Percentiles rank a stretch among this genome's conserved stretches.
Evolutionary conservation across 805 yeast genomes (phyloP).

Genomic region (Kodamaea jinghongensis): DNA sequence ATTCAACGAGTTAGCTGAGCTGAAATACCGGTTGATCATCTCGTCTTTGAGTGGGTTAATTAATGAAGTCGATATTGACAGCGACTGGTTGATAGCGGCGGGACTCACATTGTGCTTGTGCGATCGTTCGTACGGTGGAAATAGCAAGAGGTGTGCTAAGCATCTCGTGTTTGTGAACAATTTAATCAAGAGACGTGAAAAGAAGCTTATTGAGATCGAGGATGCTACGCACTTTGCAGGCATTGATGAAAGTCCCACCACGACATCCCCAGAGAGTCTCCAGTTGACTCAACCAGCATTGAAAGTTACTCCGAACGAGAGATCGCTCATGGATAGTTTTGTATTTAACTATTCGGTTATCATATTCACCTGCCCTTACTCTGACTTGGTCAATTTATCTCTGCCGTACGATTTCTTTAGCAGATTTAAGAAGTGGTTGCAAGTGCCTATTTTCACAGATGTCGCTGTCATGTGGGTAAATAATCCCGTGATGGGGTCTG

Average conservation of each 20-base stretch:
- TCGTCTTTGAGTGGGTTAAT: slow-evolving; percentile 15
- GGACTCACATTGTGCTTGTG: slow-evolving; percentile 39
- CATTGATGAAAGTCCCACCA: too few species aligned
- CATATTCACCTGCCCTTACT: slow-evolving; percentile 32
- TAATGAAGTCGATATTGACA: slow-evolving; percentile 25
- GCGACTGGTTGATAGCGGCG: slow-evolving; percentile 41
- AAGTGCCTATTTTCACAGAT: slow-evolving; percentile 31
- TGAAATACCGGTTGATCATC: slow-evolving; percentile 10
- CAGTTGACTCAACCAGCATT: not conserved
- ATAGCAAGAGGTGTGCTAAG: slow-evolving; percentile 25
- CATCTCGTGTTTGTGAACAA: slow-evolving; percentile 35
- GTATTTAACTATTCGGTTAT: slow-evolving; percentile 41
- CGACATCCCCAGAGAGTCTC: not conserved
- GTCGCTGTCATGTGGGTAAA: slow-evolving; percentile 43
- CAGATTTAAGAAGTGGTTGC: slow-evolving; percentile 27
- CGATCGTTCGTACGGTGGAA: slow-evolving; percentile 28
- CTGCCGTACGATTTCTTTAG: slow-evolving; percentile 41
- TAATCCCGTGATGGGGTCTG: slow-evolving; percentile 40
- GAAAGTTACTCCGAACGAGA: slow-evolving; percentile 21
- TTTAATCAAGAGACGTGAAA: slow-evolving; percentile 23
- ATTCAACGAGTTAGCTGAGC: slow-evolving; percentile 10
- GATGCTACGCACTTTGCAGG: too few species aligned
- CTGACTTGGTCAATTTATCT: slow-evolving; percentile 30
- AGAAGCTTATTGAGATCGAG: slow-evolving; percentile 3
- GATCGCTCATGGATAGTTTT: slow-evolving; percentile 45